Conservation (phyloP, 805 yeast genomes). For the Yarrowia osloensis region DNA sequence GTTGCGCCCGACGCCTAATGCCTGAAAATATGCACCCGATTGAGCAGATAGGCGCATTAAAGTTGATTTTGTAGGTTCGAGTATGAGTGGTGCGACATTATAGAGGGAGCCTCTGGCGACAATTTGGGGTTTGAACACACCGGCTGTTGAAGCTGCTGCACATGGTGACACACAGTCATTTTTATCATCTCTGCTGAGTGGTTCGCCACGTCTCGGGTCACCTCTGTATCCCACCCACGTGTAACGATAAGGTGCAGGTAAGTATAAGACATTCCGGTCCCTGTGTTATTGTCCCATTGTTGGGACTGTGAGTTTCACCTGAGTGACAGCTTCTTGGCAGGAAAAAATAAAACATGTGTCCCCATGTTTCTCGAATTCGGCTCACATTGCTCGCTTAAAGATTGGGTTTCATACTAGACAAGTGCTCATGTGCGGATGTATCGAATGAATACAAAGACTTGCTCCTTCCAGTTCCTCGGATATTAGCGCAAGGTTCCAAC, state of each 20-base stretch:
- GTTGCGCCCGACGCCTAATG: conserved; percentile 8
- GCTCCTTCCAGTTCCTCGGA: not conserved
- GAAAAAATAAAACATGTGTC: not conserved
- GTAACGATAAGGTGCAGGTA: not conserved
- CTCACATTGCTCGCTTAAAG: not conserved
- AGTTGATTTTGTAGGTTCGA: not conserved
- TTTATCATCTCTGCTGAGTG: not conserved
- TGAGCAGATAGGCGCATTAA: conserved; percentile 18
- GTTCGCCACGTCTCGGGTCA: not conserved
- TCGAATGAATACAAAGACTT: not conserved
- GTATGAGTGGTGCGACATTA: not conserved
- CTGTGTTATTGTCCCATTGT: not conserved
- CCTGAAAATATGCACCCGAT: conserved; percentile 24
- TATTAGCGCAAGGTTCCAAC: not conserved
- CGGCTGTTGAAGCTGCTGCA: no score
- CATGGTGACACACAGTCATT: no score
- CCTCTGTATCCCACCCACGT: not conserved
- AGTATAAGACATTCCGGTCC: not conserved
- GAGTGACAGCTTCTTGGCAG: not conserved
- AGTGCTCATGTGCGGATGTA: not conserved
- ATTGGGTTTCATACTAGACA: not conserved
- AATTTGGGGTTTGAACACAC: no score
- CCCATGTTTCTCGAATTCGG: not conserved
- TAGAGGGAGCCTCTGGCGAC: no score
- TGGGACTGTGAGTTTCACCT: not conserved